Evolutionary conservation across 192 early-diverging fungal species (phyloP), one percentile per base, ranked within the genome.

Genomic region (Phlyctochytrium planicorne): DNA sequence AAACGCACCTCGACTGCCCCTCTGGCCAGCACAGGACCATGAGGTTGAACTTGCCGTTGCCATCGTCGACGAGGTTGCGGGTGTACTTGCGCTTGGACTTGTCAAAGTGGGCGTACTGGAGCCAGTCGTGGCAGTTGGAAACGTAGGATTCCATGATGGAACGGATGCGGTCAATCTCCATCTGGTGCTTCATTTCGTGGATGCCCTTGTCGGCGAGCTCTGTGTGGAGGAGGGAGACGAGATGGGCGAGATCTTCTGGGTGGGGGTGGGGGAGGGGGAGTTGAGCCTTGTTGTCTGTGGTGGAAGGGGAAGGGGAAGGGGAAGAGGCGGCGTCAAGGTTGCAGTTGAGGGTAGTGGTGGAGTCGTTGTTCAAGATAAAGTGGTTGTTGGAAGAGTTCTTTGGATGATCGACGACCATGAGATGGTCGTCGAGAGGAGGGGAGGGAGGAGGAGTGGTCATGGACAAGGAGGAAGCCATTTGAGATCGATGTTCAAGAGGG

Each of bases 41-140:
- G 35, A 97, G 84, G 62, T 97, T 97, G 82, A 93, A 97, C 67
- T 89, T 87, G 65, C 93, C 94, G 69, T 94, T 94, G 35, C 94
- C 94, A 53, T 91, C 88, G 70, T 94, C 94, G 1, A 96, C 88
- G 14, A 94, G 79, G 69, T 93, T 94, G 47, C 92, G 87, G 24
- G 94, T 96, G 77, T 96, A 96, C 14, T 83, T 70, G 6, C 40
- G 6, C 14, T 82, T 76, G 36, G 81, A 80, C 2, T 77, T 79
- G 61, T 93, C 90, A 80, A 90, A 91, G 33, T 84, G 77, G 47
- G 88, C 85, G 70, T 89, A 93, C 67, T 89, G 81, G 16, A 65
- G 56, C 93, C 93, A 94, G 67, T 94, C 91, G 20, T 78, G 71
- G 52, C 75, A 59, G 59, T 91, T 87, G 12, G 89, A 88, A 20